These are phyloP conservation scores for Clavulina sp. DNA, from an alignment of 768 basidiomycete species.

Conservation along the genomic window DNA sequence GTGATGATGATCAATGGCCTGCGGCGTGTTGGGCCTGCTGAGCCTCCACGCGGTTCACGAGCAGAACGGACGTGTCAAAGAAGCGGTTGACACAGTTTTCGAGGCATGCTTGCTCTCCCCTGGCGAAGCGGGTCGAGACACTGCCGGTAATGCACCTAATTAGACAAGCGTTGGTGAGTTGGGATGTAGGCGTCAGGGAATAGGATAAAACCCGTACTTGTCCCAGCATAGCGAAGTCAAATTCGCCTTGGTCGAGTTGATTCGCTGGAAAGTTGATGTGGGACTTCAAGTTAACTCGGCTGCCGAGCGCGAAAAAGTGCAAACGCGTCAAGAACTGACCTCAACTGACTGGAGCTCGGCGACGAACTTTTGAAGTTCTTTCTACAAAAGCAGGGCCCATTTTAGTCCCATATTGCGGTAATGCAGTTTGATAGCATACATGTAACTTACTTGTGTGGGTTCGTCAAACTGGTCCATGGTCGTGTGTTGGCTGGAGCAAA, in stretches of 20 bases:
- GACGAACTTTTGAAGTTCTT: conserved; percentile 64
- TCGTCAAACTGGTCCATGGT: conserved; percentile 57
- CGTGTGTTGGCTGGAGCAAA: too few species aligned
- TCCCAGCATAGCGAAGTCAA: conserved; percentile 48
- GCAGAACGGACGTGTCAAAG: conserved; percentile 67
- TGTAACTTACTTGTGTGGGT: conserved; percentile 41
- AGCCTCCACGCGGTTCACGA: conserved; percentile 39
- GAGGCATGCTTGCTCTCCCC: conserved; percentile 65
- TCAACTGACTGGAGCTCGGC: conserved; percentile 56
- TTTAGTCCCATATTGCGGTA: conserved; percentile 1
- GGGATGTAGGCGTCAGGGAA: neutral
- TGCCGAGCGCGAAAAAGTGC: neutral
- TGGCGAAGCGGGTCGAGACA: conserved; percentile 60
- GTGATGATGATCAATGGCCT: too few species aligned
- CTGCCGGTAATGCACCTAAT: conserved; percentile 63
- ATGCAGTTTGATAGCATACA: neutral
- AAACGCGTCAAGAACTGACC: conserved; percentile 44
- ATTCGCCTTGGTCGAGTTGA: conserved; percentile 55
- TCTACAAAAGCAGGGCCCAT: conserved; percentile 27
- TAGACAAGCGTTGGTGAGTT: neutral
- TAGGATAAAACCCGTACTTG: conserved; percentile 40
- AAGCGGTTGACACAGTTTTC: conserved; percentile 85
- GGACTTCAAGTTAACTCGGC: neutral
- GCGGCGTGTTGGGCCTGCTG: conserved; percentile 12
- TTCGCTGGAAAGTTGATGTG: conserved; percentile 24